These are phyloP conservation scores for Rutstroemia sp. DNA, from an alignment of 2,329 filamentous ascomycete species.

Conservation along the genomic window DNA sequence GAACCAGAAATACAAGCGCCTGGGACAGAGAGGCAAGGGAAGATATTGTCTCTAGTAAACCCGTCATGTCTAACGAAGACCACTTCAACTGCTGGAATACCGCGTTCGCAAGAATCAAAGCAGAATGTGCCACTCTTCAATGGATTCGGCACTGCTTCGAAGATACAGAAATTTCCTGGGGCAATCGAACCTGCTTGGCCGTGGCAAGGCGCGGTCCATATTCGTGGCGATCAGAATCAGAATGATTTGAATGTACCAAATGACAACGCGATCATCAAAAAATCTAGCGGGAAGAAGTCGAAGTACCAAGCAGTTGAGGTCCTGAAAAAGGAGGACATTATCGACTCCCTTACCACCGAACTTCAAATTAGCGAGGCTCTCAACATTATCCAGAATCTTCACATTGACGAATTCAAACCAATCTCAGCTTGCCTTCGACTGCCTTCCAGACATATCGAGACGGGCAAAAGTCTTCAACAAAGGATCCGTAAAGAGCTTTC, in stretches of 20 bases:
- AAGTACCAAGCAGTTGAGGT: conserved; percentile 26
- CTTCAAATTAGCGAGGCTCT: conserved; percentile 17
- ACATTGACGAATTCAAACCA: conserved; percentile 32
- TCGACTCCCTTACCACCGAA: conserved; percentile 17
- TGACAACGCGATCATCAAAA: neutral
- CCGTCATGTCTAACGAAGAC: conserved; percentile 5
- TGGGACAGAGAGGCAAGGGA: neutral
- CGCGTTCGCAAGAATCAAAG: conserved; percentile 24
- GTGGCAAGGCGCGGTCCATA: conserved; percentile 53
- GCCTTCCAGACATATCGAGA: conserved; percentile 50
- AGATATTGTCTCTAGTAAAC: neutral
- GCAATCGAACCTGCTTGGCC: conserved; percentile 66
- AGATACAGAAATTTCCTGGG: conserved; percentile 53
- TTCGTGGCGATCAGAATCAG: conserved; percentile 40
- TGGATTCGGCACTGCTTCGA: conserved; percentile 20
- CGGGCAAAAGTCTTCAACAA: conserved; percentile 44
- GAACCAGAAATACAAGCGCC: neutral
- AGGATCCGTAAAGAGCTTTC: conserved; percentile 41
- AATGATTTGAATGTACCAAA: neutral
- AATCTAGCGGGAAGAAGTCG: conserved; percentile 17
- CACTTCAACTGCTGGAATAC: neutral
- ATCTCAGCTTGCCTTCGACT: conserved; percentile 44
- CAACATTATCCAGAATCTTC: conserved; percentile 18
- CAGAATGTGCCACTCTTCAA: conserved; percentile 22
- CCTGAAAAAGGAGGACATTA: conserved; percentile 21